Conservation (phyloP, 140 eudicot genomes). For the Ambrosia hybrid region DNA sequence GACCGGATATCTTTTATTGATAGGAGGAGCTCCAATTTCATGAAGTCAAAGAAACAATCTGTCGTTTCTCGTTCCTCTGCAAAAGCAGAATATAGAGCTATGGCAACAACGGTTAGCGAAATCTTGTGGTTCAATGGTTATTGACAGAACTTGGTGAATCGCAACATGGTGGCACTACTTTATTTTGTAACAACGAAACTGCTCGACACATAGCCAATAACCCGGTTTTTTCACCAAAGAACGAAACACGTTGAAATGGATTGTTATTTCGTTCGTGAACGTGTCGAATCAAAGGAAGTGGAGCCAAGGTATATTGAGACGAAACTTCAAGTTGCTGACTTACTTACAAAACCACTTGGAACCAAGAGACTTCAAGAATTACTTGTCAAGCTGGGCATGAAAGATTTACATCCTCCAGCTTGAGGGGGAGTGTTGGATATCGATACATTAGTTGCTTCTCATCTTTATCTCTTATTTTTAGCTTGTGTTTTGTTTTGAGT, state of each 20-base stretch:
- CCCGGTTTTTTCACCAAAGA: not conserved
- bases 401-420: too few species aligned
- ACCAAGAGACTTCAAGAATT: not conserved
- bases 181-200: not conserved
- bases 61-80: not conserved
- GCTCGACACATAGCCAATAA: not conserved
- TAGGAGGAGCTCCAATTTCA: not conserved
- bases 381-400: not conserved
- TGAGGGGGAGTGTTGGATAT: constrained; percentile 19
- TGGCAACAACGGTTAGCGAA: not conserved
- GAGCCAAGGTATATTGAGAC: not conserved
- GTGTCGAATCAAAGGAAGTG: not conserved
- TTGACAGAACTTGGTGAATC: not conserved
- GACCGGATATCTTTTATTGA: not conserved
- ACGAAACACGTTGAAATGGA: not conserved
- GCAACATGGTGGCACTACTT: not conserved
- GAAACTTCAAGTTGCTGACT: not conserved
- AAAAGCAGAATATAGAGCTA: not conserved
- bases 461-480: too few species aligned
- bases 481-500: too few species aligned
- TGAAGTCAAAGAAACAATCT: not conserved
- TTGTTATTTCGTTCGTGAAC: not conserved
- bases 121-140: not conserved
- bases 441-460: too few species aligned
- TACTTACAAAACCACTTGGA: not conserved